These are phyloP conservation scores for Sugiyamaella xylanicola DNA, from an alignment of 1,139 yeast species.

Conservation along the genomic window DNA sequence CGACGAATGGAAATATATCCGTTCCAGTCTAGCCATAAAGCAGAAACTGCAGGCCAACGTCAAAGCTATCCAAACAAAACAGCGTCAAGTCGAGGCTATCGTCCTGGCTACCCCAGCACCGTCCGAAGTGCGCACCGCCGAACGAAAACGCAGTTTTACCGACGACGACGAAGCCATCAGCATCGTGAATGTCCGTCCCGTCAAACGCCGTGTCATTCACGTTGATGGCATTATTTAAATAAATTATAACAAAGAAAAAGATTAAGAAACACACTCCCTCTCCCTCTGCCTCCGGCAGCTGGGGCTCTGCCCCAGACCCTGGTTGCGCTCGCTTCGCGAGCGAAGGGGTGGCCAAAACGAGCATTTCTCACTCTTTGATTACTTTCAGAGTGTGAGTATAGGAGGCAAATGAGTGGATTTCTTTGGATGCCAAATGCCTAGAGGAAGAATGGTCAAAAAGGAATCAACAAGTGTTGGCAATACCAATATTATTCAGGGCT, in stretches of 20 bases:
- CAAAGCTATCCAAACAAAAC: slow-evolving; percentile 1
- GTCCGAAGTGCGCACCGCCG: slow-evolving; percentile 16
- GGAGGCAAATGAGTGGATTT: too few species aligned
- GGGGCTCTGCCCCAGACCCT: not conserved
- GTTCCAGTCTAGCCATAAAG: slow-evolving; percentile 18
- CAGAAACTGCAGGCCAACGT: slow-evolving; percentile 10
- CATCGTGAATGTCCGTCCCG: slow-evolving; percentile 19
- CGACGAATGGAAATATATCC: slow-evolving; percentile 22
- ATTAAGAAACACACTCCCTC: not conserved
- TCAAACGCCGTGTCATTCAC: slow-evolving; percentile 18
- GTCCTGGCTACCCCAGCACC: slow-evolving; percentile 23
- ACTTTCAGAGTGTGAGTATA: too few species aligned
- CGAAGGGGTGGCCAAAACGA: not conserved
- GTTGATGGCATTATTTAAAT: slow-evolving; percentile 16
- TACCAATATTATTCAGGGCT: too few species aligned
- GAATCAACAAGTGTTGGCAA: too few species aligned
- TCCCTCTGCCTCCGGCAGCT: slow-evolving; percentile 3
- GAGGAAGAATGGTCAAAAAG: too few species aligned
- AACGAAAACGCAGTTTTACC: slow-evolving; percentile 2
- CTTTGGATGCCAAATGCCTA: too few species aligned
- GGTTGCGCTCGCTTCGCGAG: slow-evolving; percentile 2
- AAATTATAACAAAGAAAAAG: slow-evolving; percentile 14
- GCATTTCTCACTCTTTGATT: too few species aligned
- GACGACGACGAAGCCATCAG: slow-evolving; percentile 18
- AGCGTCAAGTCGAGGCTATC: slow-evolving; percentile 8